Evolutionary conservation across 108 stramenopile genomes (phyloP), one percentile per base, ranked within the genome.

Genomic region (Fistulifera solaris): DNA sequence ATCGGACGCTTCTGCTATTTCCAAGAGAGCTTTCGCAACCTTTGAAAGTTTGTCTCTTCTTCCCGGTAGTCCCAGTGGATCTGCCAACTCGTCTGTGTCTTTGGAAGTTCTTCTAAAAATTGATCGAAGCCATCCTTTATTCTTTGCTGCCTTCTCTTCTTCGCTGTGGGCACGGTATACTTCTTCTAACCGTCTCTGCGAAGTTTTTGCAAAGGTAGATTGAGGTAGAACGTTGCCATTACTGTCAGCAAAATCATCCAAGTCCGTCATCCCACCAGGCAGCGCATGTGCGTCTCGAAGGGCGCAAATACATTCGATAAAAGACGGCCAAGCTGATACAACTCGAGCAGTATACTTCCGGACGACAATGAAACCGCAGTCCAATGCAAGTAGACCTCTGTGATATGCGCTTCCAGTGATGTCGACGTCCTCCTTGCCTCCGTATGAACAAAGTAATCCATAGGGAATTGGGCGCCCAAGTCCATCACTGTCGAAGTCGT

Each of bases 161-260:
- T 56, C 54, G 35, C 56, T 55, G 19, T 72, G 16, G 4, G 73
- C 75, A 15, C 43, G 17, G 54, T 70, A 84, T 48, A 72, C 71
- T 18, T 78, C 71, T 23, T 80, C 71, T 12, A 89, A 68, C 46
- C 68, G 58, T 7, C 48, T 50, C 43, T 71, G 66, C 38, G 76
- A 80, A 12, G 70, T 54, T 38, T 63, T 57, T 6, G 83, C 78
- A 66, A 78, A 89, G 14, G 53, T 38, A 11, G 87, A 89, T 51
- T 70, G 53, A 11, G 75, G 81, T 46, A 89, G 55, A 1, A 80
- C 66, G 38, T 83, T 83, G 4, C 87, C 87, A 43, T 73, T 68
- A 54, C 87, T 89, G 54, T 89, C 87, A 11, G 83, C 87, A 68
- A 89, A 89, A 53, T 89, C 87, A 46, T 89, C 87, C 35, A 85